Evolutionary conservation across 2,329 filamentous ascomycete genomes (phyloP).

Genomic region (Epichloe baconii): DNA sequence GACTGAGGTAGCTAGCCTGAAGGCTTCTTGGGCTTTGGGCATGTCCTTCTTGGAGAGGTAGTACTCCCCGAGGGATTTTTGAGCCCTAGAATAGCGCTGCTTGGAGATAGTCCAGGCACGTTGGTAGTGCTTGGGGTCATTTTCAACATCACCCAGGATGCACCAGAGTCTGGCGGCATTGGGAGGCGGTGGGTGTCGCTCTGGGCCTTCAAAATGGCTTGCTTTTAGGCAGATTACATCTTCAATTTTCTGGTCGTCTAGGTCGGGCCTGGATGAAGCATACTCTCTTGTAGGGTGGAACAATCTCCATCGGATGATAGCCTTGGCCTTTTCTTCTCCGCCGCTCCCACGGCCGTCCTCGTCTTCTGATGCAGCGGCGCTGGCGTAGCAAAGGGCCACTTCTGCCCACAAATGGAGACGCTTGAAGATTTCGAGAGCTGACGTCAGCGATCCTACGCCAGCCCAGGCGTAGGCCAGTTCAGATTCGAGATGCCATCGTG

Average conservation of each 20-base stretch:
- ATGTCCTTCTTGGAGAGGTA: constrained; percentile 57
- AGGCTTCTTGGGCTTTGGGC: constrained; percentile 60
- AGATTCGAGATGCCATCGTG: constrained; percentile 86
- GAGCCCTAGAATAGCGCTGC: constrained; percentile 69
- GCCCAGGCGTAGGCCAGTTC: constrained; percentile 93
- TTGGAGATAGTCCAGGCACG: constrained; percentile 81
- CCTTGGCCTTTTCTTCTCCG: constrained; percentile 67
- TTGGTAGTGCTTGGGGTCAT: constrained; percentile 61
- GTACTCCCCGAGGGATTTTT: constrained; percentile 72
- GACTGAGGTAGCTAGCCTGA: constrained; percentile 60
- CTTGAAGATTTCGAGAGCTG: constrained; percentile 92
- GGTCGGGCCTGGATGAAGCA: constrained; percentile 19
- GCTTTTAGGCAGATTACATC: constrained; percentile 45
- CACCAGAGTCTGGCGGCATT: constrained; percentile 85
- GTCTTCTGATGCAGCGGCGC: constrained; percentile 43
- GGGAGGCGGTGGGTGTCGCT: constrained; percentile 54
- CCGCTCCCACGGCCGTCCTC: constrained; percentile 38
- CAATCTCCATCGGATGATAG: constrained; percentile 64
- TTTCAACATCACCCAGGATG: constrained; percentile 82
- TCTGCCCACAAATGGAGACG: constrained; percentile 89
- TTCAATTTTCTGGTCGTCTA: constrained; percentile 37
- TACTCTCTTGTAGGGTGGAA: constrained; percentile 48
- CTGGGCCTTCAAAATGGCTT: constrained; percentile 44
- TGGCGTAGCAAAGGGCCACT: constrained; percentile 77
- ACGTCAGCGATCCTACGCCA: constrained; percentile 70